These are phyloP conservation scores for Globisporangium solare DNA, from an alignment of 352 stramenopile species.

Conservation along the genomic window DNA sequence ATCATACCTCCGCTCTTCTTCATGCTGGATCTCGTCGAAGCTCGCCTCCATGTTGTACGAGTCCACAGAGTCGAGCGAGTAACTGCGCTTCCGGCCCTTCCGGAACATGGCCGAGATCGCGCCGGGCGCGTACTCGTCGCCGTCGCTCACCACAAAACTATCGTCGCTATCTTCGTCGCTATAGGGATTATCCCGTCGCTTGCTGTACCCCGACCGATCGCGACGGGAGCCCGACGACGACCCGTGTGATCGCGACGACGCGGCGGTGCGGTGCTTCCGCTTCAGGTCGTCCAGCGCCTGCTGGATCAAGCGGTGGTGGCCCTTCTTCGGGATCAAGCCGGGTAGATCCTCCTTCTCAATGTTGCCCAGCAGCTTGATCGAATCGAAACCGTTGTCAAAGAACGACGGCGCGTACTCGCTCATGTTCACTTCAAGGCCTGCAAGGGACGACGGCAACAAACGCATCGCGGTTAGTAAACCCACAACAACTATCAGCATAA, in stretches of 20 bases:
- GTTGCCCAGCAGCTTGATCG: conserved; percentile 75
- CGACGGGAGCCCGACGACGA: conserved; percentile 18
- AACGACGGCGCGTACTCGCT: conserved; percentile 78
- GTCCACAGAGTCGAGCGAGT: conserved; percentile 76
- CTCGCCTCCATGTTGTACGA: conserved; percentile 85
- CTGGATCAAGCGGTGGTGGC: conserved; percentile 80
- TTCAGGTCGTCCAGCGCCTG: conserved; percentile 73
- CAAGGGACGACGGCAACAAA: background rate
- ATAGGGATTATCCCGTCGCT: conserved; percentile 52
- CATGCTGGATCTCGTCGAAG: conserved; percentile 82
- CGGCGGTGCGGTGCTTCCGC: conserved; percentile 58
- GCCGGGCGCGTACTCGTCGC: conserved; percentile 69
- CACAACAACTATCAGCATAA: background rate
- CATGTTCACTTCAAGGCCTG: conserved; percentile 73
- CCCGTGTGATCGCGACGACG: conserved; percentile 24
- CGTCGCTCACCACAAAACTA: conserved; percentile 81
- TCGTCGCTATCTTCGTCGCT: conserved; percentile 86
- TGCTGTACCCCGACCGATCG: conserved; percentile 12
- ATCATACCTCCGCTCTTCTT: conserved; percentile 74
- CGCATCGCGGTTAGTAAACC: too few species aligned
- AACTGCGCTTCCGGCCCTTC: conserved; percentile 65
- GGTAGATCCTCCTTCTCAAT: conserved; percentile 72
- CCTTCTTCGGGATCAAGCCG: conserved; percentile 73
- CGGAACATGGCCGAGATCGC: conserved; percentile 78
- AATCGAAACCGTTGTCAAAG: conserved; percentile 87